A percentile compares a stretch with the other conserved stretches of the same genome.
These are phyloP conservation scores for Scheffersomyces insectosa DNA, from an alignment of 1,139 yeast genomes.

Conservation along the genomic window DNA sequence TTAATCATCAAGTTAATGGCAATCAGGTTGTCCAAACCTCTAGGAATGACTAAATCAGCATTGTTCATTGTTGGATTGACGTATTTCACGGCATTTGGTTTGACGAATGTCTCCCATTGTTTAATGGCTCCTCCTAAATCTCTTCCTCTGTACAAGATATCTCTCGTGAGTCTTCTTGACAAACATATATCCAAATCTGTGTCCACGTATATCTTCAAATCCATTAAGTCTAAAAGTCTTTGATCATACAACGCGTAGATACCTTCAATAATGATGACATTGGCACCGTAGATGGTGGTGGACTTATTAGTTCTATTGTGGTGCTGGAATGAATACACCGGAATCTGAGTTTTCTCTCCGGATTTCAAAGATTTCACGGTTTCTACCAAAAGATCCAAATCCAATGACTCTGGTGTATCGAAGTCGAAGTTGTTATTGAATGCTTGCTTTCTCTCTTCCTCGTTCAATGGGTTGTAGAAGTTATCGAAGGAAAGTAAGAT, in stretches of 20 bases:
- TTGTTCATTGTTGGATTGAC: slow-evolving; percentile 76
- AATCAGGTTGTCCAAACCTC: slow-evolving; percentile 79
- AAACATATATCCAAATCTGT: slow-evolving; percentile 92
- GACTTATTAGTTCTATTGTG: slow-evolving; percentile 74
- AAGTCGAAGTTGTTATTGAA: slow-evolving; percentile 73
- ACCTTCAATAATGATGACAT: slow-evolving; percentile 90
- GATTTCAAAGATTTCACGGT: slow-evolving; percentile 66
- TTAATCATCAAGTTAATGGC: slow-evolving; percentile 79
- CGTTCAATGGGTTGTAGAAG: slow-evolving; percentile 73
- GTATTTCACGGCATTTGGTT: slow-evolving; percentile 81
- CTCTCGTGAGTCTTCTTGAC: slow-evolving; percentile 84
- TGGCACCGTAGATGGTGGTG: slow-evolving; percentile 88
- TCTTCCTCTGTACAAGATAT: slow-evolving; percentile 81
- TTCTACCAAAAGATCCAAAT: slow-evolving; percentile 67
- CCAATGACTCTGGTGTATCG: slow-evolving; percentile 82
- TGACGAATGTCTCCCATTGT: slow-evolving; percentile 90
- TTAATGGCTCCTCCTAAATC: slow-evolving; percentile 77
- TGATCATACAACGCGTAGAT: slow-evolving; percentile 79
- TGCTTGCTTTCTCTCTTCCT: slow-evolving; percentile 64
- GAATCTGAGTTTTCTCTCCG: slow-evolving; percentile 65
- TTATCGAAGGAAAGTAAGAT: slow-evolving; percentile 89
- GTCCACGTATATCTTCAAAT: slow-evolving; percentile 85
- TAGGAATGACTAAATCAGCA: slow-evolving; percentile 86
- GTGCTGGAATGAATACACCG: slow-evolving; percentile 77
- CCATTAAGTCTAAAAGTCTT: slow-evolving; percentile 72